A percentile compares a stretch with the other conserved stretches of the same genome.
Evolutionary conservation across 2,329 filamentous ascomycete genomes (phyloP).

Genomic region (Trematosphaeria pertusa): DNA sequence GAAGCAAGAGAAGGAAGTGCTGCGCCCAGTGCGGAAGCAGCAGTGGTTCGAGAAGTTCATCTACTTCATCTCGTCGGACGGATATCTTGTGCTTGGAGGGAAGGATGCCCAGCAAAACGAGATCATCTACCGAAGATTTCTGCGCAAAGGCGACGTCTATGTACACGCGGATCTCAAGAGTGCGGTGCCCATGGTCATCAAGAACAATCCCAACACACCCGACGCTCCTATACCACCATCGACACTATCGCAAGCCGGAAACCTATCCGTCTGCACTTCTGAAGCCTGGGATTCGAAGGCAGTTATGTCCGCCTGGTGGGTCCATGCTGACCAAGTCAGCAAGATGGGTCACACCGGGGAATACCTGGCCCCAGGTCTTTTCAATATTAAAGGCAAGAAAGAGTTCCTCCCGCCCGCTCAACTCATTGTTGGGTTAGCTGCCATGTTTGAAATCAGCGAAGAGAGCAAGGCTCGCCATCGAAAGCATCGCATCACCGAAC

Average conservation of each 20-base stretch:
- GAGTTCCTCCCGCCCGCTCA: slow-evolving; percentile 90
- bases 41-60: slow-evolving; percentile 98
- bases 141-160: slow-evolving; percentile 90
- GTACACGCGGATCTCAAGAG: slow-evolving; percentile 89
- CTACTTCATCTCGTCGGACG: slow-evolving; percentile 95
- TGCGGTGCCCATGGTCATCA: slow-evolving; percentile 85
- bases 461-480: slow-evolving; percentile 82
- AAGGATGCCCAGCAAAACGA: slow-evolving; percentile 91
- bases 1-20: slow-evolving; percentile 88
- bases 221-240: slow-evolving; percentile 90
- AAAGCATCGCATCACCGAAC: slow-evolving; percentile 70
- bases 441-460: slow-evolving; percentile 88
- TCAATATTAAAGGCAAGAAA: slow-evolving; percentile 84
- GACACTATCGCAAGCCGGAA: slow-evolving; percentile 88
- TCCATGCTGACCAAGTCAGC: slow-evolving; percentile 85
- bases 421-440: slow-evolving; percentile 83
- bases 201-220: slow-evolving; percentile 79
- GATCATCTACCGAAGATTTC: slow-evolving; percentile 83
- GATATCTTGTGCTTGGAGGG: slow-evolving; percentile 88
- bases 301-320: slow-evolving; percentile 96
- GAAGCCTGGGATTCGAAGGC: slow-evolving; percentile 96
- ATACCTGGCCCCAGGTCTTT: slow-evolving; percentile 77
- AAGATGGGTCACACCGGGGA: slow-evolving; percentile 84
- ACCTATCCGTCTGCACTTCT: slow-evolving; percentile 82
- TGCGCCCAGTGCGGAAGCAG: slow-evolving; percentile 81